Evolutionary conservation across 2,329 filamentous ascomycete species (phyloP).

Genomic region (Apiospora aurea): DNA sequence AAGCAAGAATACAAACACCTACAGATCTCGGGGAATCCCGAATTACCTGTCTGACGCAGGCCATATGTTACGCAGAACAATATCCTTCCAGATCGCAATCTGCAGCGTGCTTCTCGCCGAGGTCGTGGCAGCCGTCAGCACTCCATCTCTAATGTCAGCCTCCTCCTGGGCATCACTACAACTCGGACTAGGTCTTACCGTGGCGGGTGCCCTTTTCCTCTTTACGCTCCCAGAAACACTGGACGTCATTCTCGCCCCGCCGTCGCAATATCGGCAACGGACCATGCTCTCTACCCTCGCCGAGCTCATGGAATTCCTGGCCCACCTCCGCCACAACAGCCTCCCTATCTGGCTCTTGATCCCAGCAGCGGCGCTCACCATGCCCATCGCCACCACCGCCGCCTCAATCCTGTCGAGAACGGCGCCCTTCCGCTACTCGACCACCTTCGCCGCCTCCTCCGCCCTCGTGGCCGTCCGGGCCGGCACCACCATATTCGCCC

Average conservation of each 20-base stretch:
- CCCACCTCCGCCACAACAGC: neutral
- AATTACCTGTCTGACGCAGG: neutral
- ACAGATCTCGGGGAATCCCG: too few species aligned
- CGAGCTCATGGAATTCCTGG: neutral
- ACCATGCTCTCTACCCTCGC: neutral
- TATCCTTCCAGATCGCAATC: slow-evolving; percentile 25
- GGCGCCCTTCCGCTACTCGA: slow-evolving; percentile 5
- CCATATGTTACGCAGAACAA: neutral
- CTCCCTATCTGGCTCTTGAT: neutral
- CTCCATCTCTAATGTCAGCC: neutral
- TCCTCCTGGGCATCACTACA: slow-evolving; percentile 16
- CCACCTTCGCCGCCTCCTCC: neutral
- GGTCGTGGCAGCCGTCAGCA: slow-evolving; percentile 14
- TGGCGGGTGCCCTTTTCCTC: neutral
- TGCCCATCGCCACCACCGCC: slow-evolving; percentile 11
- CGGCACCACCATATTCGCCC: neutral
- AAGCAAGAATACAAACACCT: neutral
- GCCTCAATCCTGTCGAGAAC: neutral
- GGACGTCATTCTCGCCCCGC: neutral
- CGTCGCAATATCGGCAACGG: neutral
- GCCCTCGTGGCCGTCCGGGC: slow-evolving; percentile 17
- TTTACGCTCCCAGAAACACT: slow-evolving; percentile 22
- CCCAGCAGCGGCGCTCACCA: neutral
- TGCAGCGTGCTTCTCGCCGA: slow-evolving; percentile 22
- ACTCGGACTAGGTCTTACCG: neutral